Evolutionary conservation across 768 basidiomycete genomes (phyloP).

Genomic region (Auricularia sp.): DNA sequence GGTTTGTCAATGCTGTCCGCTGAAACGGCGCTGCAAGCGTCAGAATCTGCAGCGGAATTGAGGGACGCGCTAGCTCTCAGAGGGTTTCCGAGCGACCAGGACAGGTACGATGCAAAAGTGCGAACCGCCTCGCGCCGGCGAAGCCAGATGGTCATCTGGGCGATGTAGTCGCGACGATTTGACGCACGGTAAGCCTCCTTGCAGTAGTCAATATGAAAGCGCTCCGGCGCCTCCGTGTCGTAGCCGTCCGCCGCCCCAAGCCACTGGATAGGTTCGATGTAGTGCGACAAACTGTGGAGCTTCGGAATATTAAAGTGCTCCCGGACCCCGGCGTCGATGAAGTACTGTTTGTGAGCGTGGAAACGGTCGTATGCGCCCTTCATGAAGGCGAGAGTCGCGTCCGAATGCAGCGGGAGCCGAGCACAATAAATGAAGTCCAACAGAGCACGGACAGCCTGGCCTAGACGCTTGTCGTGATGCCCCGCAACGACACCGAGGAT

Average conservation of each 20-base stretch:
- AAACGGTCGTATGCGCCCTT: conserved; percentile 17
- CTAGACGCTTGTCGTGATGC: conserved; percentile 10
- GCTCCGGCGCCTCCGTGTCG: conserved; percentile 27
- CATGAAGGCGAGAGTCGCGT: conserved; percentile 16
- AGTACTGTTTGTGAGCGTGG: conserved; percentile 21
- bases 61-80: no score
- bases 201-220: conserved; percentile 34
- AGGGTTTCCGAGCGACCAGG: conserved; percentile 14
- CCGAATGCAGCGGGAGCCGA: conserved; percentile 19
- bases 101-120: conserved; percentile 18
- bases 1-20: not conserved
- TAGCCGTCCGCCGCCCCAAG: conserved; percentile 23
- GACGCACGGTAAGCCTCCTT: conserved; percentile 24
- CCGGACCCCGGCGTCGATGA: conserved; percentile 16
- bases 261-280: conserved; percentile 14
- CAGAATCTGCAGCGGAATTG: not conserved
- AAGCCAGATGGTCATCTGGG: conserved; percentile 33
- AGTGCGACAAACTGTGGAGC: conserved; percentile 22
- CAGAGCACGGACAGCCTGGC: conserved; percentile 16
- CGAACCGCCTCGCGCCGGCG: conserved; percentile 24
- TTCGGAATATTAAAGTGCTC: conserved; percentile 30
- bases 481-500: conserved; percentile 25
- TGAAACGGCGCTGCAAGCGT: not conserved
- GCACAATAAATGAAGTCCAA: conserved; percentile 27
- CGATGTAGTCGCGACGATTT: conserved; percentile 20